Base-by-base conservation (phyloP, 352 stramenopile species). In the Halophytophthora batemanensis region DNA sequence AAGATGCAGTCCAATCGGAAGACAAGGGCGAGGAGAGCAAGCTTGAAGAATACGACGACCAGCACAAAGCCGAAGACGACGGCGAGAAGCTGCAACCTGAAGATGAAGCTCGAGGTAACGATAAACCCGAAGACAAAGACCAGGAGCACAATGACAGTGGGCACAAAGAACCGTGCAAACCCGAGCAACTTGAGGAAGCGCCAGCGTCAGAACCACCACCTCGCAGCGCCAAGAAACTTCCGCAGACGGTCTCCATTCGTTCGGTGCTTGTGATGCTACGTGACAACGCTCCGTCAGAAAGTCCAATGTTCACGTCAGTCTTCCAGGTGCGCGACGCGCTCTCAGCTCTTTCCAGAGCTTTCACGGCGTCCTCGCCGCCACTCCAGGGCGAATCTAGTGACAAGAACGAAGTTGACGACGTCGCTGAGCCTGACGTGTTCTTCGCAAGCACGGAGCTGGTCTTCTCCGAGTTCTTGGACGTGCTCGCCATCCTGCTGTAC, bases 401-500 rank as follows among this genome's bases (percentile, higher is more conserved):
- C 14, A 62, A 33, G 36, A 46, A 28, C 35, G 42, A 60, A 10
- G 44, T 49, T 5, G 22, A 52, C 6, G 41, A 35, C 7, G 45
- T 60, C 21, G 38, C 6, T 2, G 33, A 63, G n/a, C 29, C 76
- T 12, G 76, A 84, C 46, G 66, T 66, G 14, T 90, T 85, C 56
- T 71, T 84, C 37, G 53, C 77, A 11, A 62, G 75, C 37, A 65
- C 59, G n/a, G 49, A 51, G 35, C 47, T 87, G 7, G 58, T 82
- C 1, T 87, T 76, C 53, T 79, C 74, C 14, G 72, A 87, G 43
- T 86, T 85, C 55, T 33, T 80, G 15, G 77, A 87, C 37, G 65
- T 70, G 4, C 38, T 88, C 25, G 76, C 66, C 1, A 62, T 68
- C 45, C 58, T 82, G n/a, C 55, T 82, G 6, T 78, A 71, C 42